Percentiles rank a stretch among this genome's conserved stretches.
Evolutionary conservation across 805 yeast genomes (phyloP).

Genomic region (Hanseniaspora valbyensis): DNA sequence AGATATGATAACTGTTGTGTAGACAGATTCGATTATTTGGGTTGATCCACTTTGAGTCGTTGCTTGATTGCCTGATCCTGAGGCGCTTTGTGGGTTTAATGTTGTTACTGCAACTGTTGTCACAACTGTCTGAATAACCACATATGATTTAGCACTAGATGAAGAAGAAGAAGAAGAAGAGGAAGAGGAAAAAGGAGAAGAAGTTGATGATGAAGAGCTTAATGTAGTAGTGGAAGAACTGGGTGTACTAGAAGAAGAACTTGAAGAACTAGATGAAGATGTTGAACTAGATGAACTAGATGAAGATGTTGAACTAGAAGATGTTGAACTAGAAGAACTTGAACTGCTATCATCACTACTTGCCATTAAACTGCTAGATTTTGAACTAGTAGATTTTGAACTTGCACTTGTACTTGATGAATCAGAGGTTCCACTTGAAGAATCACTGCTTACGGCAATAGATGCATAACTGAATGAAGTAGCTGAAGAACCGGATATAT

Average conservation of each 20-base stretch:
- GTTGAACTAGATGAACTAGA: neutral
- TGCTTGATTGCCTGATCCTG: neutral
- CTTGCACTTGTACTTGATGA: no score
- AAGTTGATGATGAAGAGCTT: neutral
- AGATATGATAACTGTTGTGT: conserved; percentile 8
- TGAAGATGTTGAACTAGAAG: neutral
- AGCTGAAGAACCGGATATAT: conserved; percentile 1
- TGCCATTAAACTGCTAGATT: no score
- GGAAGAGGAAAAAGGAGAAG: conserved; percentile 7
- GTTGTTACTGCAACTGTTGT: conserved; percentile 21
- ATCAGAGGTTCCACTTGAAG: neutral
- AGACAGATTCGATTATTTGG: neutral
- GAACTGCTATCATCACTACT: no score
- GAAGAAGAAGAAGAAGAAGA: conserved; percentile 1
- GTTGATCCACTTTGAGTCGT: conserved; percentile 2
- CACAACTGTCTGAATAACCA: neutral
- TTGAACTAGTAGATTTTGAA: no score
- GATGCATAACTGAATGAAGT: conserved; percentile 8
- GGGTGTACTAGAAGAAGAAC: neutral
- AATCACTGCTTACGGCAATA: neutral
- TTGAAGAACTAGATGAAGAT: neutral
- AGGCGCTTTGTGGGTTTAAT: conserved; percentile 17
- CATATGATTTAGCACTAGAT: conserved; percentile 6
- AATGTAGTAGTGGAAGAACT: neutral
- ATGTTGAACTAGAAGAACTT: neutral